Evolutionary conservation across 2,329 filamentous ascomycete species (phyloP).

Genomic region (Talaromyces sp.): DNA sequence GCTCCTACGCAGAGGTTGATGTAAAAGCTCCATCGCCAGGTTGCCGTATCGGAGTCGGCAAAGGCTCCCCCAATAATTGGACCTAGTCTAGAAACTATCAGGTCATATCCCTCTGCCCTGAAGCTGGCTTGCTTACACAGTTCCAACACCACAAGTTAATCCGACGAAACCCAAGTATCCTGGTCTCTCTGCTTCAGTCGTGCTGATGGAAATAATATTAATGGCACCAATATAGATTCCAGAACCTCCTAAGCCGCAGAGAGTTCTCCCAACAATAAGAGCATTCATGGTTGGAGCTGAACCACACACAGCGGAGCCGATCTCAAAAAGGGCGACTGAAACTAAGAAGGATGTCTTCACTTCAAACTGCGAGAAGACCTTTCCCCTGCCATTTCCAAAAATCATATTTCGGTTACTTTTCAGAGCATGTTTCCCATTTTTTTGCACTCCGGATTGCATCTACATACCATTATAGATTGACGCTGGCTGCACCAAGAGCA

Average conservation of each 20-base stretch:
- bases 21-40: background rate
- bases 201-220: background rate
- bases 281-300: background rate
- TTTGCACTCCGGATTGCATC: background rate
- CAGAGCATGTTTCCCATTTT: no score
- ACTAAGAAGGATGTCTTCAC: background rate
- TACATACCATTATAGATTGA: background rate
- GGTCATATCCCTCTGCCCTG: background rate
- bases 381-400: background rate
- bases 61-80: background rate
- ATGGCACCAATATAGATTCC: background rate
- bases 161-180: background rate
- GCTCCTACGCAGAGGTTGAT: background rate
- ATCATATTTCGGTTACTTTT: background rate
- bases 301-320: background rate
- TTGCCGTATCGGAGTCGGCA: background rate
- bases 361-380: background rate
- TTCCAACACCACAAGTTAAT: background rate
- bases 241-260: background rate
- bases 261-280: background rate
- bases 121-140: background rate
- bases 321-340: background rate
- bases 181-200: background rate
- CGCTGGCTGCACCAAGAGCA: slow-evolving; percentile 25
- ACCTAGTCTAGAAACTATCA: background rate